Evolutionary conservation across 306 rosid genomes (phyloP).

Genomic region (Sicyos baderoa): DNA sequence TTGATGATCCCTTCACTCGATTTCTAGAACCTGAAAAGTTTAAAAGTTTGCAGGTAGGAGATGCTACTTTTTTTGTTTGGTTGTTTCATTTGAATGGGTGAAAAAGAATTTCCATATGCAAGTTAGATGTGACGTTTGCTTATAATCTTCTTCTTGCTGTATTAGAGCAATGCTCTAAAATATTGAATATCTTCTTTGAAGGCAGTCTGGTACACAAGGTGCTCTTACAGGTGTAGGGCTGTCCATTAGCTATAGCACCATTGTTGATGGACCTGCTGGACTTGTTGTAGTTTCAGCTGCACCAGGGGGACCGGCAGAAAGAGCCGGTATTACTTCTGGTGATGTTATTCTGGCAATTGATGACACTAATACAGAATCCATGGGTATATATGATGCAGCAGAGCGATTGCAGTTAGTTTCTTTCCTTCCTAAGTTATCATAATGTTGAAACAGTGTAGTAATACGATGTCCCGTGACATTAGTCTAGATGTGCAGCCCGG

Average conservation of each 20-base stretch:
- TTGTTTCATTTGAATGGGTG: background rate
- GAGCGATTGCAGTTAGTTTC: constrained; percentile 82
- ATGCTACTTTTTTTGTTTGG: constrained; percentile 24
- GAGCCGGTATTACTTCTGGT: constrained; percentile 80
- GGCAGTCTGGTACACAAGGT: constrained; percentile 98
- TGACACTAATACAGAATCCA: constrained; percentile 62
- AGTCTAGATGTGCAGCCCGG: too few relatives aligned
- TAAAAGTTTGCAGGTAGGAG: constrained; percentile 72
- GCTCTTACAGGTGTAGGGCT: constrained; percentile 90
- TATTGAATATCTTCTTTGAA: constrained; percentile 49
- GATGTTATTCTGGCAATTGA: constrained; percentile 76
- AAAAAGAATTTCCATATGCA: background rate
- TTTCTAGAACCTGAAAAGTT: constrained; percentile 89
- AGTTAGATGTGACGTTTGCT: background rate
- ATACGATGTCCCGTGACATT: too few relatives aligned
- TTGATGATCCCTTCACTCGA: constrained; percentile 88
- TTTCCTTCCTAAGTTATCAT: constrained; percentile 18
- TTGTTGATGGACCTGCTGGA: constrained; percentile 50
- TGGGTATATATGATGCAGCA: constrained; percentile 93
- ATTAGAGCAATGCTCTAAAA: constrained; percentile 25
- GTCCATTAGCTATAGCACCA: constrained; percentile 80
- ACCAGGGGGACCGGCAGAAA: constrained; percentile 85
- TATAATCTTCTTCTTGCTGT: background rate
- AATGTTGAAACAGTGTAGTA: background rate
- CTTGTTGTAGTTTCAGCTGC: constrained; percentile 80